Evolutionary conservation across 176 grass and related monocot genomes (phyloP), one percentile per base, ranked within the genome.

Genomic region (Hyparrhenia diplandra): DNA sequence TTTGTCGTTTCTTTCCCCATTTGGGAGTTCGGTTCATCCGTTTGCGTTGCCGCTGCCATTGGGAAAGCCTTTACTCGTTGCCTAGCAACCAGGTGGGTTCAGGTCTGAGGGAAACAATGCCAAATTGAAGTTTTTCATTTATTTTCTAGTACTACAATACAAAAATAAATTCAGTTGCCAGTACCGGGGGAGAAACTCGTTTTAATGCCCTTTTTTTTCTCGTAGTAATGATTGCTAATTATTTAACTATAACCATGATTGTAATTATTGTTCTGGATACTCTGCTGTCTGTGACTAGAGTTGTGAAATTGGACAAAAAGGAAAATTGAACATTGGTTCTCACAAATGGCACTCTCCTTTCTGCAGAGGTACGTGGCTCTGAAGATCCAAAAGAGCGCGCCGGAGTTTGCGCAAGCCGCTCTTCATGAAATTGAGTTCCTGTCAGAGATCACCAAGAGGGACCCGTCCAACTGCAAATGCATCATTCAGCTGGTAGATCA

Each of bases 391-490:
- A 99, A 99, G 88, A 99, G 96, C 34, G 93, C 90, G 0, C 86
- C 85, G 9, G 92, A 95, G 57, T 99, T 99, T 84, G 92, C 90
- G n/a, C 90, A 99, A 75, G 92, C 96, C 25, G 96, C 96, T 72
- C 76, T 99, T 74, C 96, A 99, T 79, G 96, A 99, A 82, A 93
- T 99, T 20, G 92, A 99, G 58, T 87, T 95, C 84, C 85, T 99
- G 13, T 86, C 69, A 2, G 92, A 94, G 83, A 87, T 95, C 73
- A 93, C 96, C 4, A 87, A 84, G 51, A 79, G 68, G 45, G 96
- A 95, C 32, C 84, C 88, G 0, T 87, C 71, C 2, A 99, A 99
- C 75, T 91, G 85, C 70, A 99, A 91, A 65, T 90, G 91, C 83
- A 93, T 91, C 82, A 79, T 95, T 71, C 90, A 93, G 69, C 62